phyloP scores from a whole-genome alignment of 805 yeast species.

The Blastobotrys attinorum region DNA sequence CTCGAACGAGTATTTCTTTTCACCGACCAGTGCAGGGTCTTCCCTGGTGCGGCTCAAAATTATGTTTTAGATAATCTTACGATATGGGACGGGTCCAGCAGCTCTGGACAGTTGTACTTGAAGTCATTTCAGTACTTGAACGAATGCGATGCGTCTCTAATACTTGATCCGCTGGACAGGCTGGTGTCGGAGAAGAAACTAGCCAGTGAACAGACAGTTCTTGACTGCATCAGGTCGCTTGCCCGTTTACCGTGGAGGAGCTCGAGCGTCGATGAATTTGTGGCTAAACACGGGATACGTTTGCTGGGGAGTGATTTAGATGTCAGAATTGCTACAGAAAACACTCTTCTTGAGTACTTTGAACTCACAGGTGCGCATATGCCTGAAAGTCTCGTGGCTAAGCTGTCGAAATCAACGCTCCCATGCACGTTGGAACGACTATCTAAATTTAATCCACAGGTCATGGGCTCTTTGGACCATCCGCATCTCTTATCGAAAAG shows the following conservation, averaged over 20 bases:
- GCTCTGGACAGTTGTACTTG: not conserved
- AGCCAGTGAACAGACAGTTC: too few species aligned
- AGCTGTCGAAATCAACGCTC: not conserved
- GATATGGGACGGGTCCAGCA: not conserved
- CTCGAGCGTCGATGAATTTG: not conserved
- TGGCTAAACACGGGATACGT: not conserved
- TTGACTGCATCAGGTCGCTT: not conserved
- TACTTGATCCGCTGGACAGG: not conserved
- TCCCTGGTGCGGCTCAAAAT: not conserved
- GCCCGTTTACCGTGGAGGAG: not conserved
- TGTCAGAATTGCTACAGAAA: not conserved
- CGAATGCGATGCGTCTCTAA: not conserved
- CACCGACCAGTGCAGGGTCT: not conserved
- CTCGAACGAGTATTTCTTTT: not conserved
- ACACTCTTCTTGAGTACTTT: not conserved
- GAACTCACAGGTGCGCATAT: not conserved
- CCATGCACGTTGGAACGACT: not conserved
- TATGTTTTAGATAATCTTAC: not conserved
- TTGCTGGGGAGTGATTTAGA: too few species aligned
- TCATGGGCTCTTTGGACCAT: not conserved
- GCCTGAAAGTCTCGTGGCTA: not conserved
- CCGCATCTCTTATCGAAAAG: not conserved
- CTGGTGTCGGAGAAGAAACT: too few species aligned
- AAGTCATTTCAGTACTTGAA: not conserved
- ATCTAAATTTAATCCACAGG: too few species aligned